Evolutionary conservation across 768 basidiomycete genomes (phyloP).

Genomic region (Suillus alpinus): DNA sequence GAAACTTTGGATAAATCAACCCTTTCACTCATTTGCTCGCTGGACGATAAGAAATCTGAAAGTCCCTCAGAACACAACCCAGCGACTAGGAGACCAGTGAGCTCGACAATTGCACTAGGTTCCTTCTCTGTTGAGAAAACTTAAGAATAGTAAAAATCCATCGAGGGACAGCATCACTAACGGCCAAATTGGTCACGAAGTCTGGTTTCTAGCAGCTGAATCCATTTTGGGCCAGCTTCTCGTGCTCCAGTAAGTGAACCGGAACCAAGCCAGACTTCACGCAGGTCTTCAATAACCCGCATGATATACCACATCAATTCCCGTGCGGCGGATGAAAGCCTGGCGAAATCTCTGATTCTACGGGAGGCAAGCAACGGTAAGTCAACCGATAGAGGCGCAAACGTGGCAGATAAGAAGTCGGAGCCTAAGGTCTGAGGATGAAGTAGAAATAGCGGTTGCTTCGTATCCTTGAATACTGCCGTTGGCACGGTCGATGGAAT

Average conservation of each 20-base stretch:
- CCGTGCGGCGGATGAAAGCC: conserved; percentile 63
- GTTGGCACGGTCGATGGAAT: conserved; percentile 16
- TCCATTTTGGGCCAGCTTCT: conserved; percentile 72
- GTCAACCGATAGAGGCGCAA: conserved; percentile 45
- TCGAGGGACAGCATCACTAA: conserved; percentile 32
- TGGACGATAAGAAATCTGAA: conserved; percentile 71
- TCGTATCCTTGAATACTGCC: conserved; percentile 41
- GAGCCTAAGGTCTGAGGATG: conserved; percentile 36
- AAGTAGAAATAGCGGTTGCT: conserved; percentile 46
- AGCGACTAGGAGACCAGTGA: conserved; percentile 67
- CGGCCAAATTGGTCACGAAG: conserved; percentile 67
- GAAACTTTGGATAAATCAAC: conserved; percentile 37
- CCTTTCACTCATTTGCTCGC: conserved; percentile 79
- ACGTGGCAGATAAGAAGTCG: conserved; percentile 23
- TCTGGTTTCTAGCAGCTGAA: conserved; percentile 59
- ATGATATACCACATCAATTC: conserved; percentile 73
- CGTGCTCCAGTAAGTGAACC: conserved; percentile 65
- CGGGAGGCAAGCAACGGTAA: conserved; percentile 57
- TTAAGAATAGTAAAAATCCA: background rate
- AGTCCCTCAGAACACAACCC: conserved; percentile 72
- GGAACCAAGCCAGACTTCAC: conserved; percentile 68
- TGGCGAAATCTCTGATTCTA: conserved; percentile 65
- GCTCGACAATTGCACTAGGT: conserved; percentile 64
- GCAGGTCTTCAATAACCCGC: conserved; percentile 72
- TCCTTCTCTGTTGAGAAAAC: conserved; percentile 46